Evolutionary conservation across 1,284 basidiomycete genomes (phyloP), one percentile per base, ranked within the genome.

Genomic region (Heterobasidion irregulare): DNA sequence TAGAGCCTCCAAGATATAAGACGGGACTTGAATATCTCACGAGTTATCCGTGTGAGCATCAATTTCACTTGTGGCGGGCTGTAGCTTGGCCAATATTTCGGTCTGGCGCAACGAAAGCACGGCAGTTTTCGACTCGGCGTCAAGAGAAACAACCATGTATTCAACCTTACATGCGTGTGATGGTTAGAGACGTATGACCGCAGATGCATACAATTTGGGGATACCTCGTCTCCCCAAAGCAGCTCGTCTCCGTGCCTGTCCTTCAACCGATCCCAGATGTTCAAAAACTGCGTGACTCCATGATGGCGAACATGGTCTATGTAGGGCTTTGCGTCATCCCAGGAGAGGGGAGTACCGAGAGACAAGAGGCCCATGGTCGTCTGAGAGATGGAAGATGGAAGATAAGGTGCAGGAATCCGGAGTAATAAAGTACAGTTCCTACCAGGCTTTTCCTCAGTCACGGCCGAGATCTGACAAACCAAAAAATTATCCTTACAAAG

Each of bases 141-240:
- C 90, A 66, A 98, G 89, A 4, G 85, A 78, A 55, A 98, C 79
- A 59, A 99, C 91, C 84, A 99, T 92, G 70, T 98, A 98, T 70
- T 99, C 97, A 65, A 99, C 80, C 94, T 95, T 8, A 5, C 51
- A 35, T 45, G 48, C 62, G 47, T 34, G n/a, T 50, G 47, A 51
- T 52, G 15, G 44, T n/a, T n/a, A 6, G 12, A 8, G 13, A 3
- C 35, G 35, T 46, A 53, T 47, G 13, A 19, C 19, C 15, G 19
- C 32, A 26, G 16, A 26, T 5, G 26, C 26, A 50, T 50, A 34
- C 49, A 10, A 50, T 10, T 13, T 10, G 49, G n/a, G 8, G 10
- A 33, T 65, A 94, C 94, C 85, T 99, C 97, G 66, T 99, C 97
- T 34, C 97, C 97, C 97, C 97, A 99, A n/a, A 98, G 80, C 50